Evolutionary conservation across 352 stramenopile species (phyloP).

Genomic region (Pythium utonaiense): DNA sequence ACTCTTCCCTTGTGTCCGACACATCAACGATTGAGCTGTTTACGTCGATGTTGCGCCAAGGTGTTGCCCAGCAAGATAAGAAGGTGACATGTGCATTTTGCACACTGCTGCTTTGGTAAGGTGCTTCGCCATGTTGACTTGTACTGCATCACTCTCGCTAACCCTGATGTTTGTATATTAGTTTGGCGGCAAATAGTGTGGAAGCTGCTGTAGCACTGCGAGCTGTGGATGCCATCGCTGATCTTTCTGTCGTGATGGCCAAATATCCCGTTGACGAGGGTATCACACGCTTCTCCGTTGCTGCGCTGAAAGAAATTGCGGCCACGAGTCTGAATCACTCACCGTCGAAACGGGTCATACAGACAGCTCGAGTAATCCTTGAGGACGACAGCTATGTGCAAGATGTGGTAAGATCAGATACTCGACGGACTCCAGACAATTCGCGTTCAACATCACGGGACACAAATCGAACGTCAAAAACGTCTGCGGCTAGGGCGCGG

Average conservation of each 20-base stretch:
- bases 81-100: constrained; percentile 70
- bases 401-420: background rate
- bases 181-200: constrained; percentile 47
- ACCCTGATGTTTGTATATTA: constrained; percentile 10
- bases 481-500: constrained; percentile 16
- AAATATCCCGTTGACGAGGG: constrained; percentile 72
- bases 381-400: constrained; percentile 35
- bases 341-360: constrained; percentile 53
- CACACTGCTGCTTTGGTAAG: constrained; percentile 60
- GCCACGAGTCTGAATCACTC: constrained; percentile 53
- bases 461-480: constrained; percentile 8
- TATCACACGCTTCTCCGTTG: constrained; percentile 63
- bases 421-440: constrained; percentile 1
- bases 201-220: constrained; percentile 39
- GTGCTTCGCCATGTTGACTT: background rate
- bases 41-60: constrained; percentile 50
- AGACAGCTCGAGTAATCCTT: constrained; percentile 64
- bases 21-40: constrained; percentile 39
- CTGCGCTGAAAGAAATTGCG: constrained; percentile 53
- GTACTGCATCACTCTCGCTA: background rate
- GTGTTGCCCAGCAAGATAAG: constrained; percentile 57
- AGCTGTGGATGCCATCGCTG: constrained; percentile 49
- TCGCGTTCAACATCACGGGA: constrained; percentile 5
- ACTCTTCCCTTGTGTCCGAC: constrained; percentile 15
- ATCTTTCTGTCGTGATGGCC: constrained; percentile 67